Base-by-base conservation (phyloP, 169 alveolate species). In the Cryptosporidium felis region DNA sequence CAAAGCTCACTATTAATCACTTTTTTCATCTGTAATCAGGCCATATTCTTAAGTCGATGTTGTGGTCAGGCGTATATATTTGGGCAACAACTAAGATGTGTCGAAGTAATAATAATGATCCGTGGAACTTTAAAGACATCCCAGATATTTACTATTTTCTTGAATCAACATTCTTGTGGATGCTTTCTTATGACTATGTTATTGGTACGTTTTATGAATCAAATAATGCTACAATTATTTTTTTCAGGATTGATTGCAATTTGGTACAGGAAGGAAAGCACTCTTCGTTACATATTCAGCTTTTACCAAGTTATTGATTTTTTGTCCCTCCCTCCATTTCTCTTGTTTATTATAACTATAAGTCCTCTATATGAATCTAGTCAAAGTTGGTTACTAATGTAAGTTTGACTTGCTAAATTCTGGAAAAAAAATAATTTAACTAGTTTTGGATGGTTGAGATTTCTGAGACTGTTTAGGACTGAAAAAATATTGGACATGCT, bases 31-130 rank as follows among this genome's bases (percentile, higher is more conserved):
- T 51, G 18, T 14, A 14, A 10, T 61, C 1, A 61, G 80, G 80
- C 9, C 58, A 32, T 5, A 53, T 66, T 5, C 16, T 61, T 5
- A 61, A 61, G 21, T 61, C 91, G 10, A 51, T 88, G 81, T 82
- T 88, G 40, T 88, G 91, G 91, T 88, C 90, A n/a, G 82, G 82
- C 2, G 91, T 88, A 0, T 88, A 88, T 61, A 45, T 88, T 12
- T 88, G 91, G 91, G 91, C 91, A 8, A 60, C 91, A 23, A 88
- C 91, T 26, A 49, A 81, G n/a, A 58, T 74, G 80, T 61, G 49
- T 53, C 23, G 59, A n/a, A 40, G n/a, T 38, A 60, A 63, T 26
- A 67, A 65, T 36, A 41, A 61, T 23, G 60, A 80, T 5, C 67
- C 90, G 2, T 88, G 91, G 91, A 34, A n/a, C 14, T 80, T 88